phyloP scores from a whole-genome alignment of 192 early-diverging fungal species.

The Polychytrium aggregatum region DNA sequence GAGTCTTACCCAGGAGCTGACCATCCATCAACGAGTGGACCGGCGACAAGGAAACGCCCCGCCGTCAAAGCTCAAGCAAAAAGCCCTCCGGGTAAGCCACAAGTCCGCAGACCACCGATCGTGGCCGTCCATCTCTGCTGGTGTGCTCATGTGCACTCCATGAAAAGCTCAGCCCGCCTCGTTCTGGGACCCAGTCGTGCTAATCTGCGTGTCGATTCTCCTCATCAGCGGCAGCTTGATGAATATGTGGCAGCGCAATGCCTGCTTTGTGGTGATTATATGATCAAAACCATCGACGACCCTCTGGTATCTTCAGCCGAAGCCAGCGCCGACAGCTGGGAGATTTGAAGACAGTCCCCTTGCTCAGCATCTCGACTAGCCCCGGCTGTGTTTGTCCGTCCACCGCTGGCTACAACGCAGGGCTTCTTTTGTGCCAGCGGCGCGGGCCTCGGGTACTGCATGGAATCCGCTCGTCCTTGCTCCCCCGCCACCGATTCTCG shows the following conservation, averaged over 20 bases:
- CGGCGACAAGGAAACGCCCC: neutral
- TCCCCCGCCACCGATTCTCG: too few species aligned
- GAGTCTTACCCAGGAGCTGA: too few species aligned
- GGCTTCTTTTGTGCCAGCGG: too few species aligned
- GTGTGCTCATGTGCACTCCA: neutral
- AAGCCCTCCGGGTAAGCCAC: neutral
- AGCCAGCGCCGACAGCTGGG: too few species aligned
- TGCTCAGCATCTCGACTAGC: too few species aligned
- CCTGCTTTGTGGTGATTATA: constrained; percentile 87
- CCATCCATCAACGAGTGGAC: neutral
- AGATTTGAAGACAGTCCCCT: too few species aligned
- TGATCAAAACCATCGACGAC: constrained; percentile 80
- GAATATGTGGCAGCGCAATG: constrained; percentile 77
- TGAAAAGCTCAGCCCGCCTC: neutral
- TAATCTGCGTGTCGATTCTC: neutral
- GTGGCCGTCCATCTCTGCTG: neutral
- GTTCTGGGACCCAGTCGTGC: constrained; percentile 4
- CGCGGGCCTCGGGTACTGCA: too few species aligned
- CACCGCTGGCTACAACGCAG: too few species aligned
- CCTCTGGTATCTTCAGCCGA: constrained; percentile 50
- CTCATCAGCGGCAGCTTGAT: constrained; percentile 56
- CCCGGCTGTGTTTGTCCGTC: too few species aligned
- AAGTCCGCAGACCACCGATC: neutral
- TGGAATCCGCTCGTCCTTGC: too few species aligned
- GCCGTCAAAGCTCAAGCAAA: constrained; percentile 1